phyloP scores from a whole-genome alignment of 306 rosid species.

The Cucurbita argyrosperma region DNA sequence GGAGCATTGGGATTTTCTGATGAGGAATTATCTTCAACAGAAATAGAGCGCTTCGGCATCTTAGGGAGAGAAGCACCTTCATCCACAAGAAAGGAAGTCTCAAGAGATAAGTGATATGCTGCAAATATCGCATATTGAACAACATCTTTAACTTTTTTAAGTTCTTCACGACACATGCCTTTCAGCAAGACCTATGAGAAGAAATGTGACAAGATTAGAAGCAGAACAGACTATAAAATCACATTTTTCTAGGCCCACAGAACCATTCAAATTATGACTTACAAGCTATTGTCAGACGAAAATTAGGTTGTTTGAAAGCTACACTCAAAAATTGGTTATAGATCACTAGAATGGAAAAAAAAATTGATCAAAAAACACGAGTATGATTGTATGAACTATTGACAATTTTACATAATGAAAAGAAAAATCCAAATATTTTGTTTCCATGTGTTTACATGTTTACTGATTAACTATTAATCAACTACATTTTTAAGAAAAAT shows the following conservation, averaged over 20 bases:
- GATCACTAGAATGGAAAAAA: not conserved
- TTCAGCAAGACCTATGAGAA: conserved; percentile 66
- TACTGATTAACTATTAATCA: not conserved
- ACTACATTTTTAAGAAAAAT: not conserved
- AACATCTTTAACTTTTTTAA: conserved; percentile 85
- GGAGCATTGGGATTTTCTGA: conserved; percentile 18
- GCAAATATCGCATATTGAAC: conserved; percentile 89
- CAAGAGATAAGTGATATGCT: conserved; percentile 93
- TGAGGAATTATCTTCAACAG: conserved; percentile 22
- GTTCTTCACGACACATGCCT: conserved; percentile 61
- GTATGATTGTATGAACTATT: not conserved
- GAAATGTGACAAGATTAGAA: conserved; percentile 19
- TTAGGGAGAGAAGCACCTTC: conserved; percentile 97
- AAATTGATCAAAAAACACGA: not conserved
- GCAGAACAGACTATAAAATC: not conserved
- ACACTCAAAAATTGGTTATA: not conserved
- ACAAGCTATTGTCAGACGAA: not conserved
- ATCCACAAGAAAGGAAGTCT: conserved; percentile 94
- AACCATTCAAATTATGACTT: not conserved
- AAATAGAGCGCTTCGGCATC: conserved; percentile 25
- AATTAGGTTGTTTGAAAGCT: not conserved
- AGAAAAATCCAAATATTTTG: not conserved
- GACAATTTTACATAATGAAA: not conserved
- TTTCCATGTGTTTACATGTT: not conserved
- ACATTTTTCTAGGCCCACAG: not conserved